phyloP scores from a whole-genome alignment of 345 rosid species.

The Corymbia maculata region DNA sequence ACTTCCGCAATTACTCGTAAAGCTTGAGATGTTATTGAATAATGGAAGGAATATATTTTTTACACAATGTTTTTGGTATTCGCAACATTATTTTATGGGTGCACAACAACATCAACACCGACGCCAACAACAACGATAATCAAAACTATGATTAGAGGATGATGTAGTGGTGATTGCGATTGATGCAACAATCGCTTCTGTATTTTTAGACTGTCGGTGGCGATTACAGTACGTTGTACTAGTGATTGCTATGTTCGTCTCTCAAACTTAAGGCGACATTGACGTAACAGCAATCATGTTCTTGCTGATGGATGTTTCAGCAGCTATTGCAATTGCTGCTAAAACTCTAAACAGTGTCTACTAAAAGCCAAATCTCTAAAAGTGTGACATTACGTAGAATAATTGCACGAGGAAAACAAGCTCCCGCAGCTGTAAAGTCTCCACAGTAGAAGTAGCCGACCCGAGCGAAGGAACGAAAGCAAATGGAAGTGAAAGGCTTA shows the following conservation, averaged over 20 bases:
- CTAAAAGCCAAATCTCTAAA: not conserved
- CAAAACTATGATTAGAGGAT: not conserved
- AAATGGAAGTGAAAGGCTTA: not conserved
- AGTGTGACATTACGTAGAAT: not conserved
- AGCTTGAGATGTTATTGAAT: not conserved
- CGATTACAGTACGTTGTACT: not conserved
- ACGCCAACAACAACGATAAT: not conserved
- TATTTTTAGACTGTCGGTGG: not conserved
- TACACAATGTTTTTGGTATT: not conserved
- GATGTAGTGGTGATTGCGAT: not conserved
- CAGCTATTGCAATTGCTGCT: not conserved
- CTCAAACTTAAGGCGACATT: not conserved
- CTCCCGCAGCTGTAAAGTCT: not conserved
- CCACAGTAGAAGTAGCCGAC: not conserved
- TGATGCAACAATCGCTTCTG: not conserved
- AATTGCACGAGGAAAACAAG: not conserved
- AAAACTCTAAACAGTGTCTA: not conserved
- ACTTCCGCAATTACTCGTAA: not conserved
- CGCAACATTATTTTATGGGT: not conserved
- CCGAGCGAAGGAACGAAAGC: not conserved
- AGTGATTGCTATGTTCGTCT: not conserved
- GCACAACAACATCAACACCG: not conserved
- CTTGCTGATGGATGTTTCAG: not conserved
- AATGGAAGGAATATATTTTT: not conserved
- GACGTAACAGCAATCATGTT: not conserved